Conservation (phyloP, 2,329 filamentous ascomycete species). For the Talaromyces marneffei region DNA sequence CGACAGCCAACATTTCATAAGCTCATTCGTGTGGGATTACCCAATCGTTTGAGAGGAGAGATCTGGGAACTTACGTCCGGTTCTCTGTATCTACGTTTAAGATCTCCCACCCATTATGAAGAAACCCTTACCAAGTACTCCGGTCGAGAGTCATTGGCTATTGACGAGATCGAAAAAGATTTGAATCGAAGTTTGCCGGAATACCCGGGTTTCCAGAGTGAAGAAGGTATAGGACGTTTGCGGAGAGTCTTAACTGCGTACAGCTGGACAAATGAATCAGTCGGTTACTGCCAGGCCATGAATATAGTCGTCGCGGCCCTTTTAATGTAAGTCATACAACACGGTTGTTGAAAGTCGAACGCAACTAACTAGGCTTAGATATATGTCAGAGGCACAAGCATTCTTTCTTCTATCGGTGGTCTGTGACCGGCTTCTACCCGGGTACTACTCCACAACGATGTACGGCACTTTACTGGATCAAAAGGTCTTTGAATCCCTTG, state of each 20-base stretch:
- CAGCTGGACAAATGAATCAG: slow-evolving; percentile 92
- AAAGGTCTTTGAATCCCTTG: slow-evolving; percentile 92
- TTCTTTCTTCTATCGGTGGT: slow-evolving; percentile 89
- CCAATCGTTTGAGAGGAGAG: slow-evolving; percentile 86
- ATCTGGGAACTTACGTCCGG: slow-evolving; percentile 95
- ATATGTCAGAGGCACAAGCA: slow-evolving; percentile 93
- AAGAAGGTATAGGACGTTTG: slow-evolving; percentile 86
- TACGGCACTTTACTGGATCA: slow-evolving; percentile 96
- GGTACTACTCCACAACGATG: slow-evolving; percentile 99
- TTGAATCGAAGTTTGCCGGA: slow-evolving; percentile 93
- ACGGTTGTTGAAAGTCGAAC: not conserved
- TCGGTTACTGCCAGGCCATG: slow-evolving; percentile 99
- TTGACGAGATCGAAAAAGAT: slow-evolving; percentile 99
- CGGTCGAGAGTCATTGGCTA: slow-evolving; percentile 84
- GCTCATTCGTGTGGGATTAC: slow-evolving; percentile 87
- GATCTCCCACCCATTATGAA: slow-evolving; percentile 74
- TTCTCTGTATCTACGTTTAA: slow-evolving; percentile 78
- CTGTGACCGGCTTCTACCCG: slow-evolving; percentile 86
- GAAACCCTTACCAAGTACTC: slow-evolving; percentile 80
- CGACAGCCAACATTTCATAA: slow-evolving; percentile 98
- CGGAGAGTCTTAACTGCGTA: slow-evolving; percentile 91
- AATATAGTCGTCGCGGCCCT: slow-evolving; percentile 98
- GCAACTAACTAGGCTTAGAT: slow-evolving; percentile 46
- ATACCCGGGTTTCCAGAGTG: slow-evolving; percentile 94
- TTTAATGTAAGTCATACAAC: slow-evolving; percentile 70